Evolutionary conservation across 768 basidiomycete species (phyloP), one percentile per base, ranked within the genome.

Genomic region (Kwoniella dendrophila): DNA sequence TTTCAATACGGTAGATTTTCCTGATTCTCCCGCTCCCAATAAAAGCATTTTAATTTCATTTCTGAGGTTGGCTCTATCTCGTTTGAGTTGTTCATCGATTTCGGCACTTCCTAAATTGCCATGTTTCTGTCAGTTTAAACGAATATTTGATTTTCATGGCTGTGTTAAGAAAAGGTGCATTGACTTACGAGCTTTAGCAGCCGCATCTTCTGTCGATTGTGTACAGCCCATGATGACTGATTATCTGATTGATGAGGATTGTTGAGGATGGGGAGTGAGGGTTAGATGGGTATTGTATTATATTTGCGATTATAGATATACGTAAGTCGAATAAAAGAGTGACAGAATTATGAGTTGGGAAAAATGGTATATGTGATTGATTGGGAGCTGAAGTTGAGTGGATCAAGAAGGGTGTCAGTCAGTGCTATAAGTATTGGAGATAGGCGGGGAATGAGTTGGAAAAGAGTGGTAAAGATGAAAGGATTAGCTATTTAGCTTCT

Each of bases 21-120:
- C 94, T 56, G 91, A 93, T 84, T 96, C 93, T 81, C 95, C 93
- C 62, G 95, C 93, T 59, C 95, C 95, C 27, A 98, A 83, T 61
- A 98, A 79, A 64, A 97, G 78, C 93, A 97, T 95, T 83, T 97
- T 94, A 76, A 79, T 78, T 64, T 78, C 77, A 66, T 78, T 78
- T 27, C 73, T 64, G 6, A 77, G 62, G 47, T 70, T 74, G 8
- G 67, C 67, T 12, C 73, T 62, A 63, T 78, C 77, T 18, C 74
- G 63, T 55, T 73, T 74, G 33, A 78, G 63, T 53, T 78, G 77
- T 16, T 72, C 71, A 41, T 78, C 77, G 56, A 78, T 78, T 62
- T 77, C 77, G 29, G 70, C 71, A 68, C 72, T 78, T n/a, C 77
- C 77, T 78, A 53, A 7, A 26, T 29, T 41, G 32, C 27, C 12